These are phyloP conservation scores for Eucalyptus grandis DNA, from an alignment of 345 rosid genomes.

Conservation along the genomic window DNA sequence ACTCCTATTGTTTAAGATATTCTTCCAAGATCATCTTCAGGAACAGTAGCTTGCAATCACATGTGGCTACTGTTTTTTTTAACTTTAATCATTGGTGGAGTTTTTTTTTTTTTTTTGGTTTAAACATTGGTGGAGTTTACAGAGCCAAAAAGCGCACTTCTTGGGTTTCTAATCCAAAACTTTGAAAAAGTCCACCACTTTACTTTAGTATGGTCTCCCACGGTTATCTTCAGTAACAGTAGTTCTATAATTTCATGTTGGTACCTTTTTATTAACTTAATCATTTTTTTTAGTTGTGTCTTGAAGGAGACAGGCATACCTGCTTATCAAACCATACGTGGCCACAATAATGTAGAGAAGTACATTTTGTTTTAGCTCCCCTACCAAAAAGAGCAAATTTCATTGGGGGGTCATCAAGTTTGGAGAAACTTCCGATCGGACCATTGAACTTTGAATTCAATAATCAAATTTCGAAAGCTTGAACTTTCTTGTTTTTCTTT, in stretches of 20 bases:
- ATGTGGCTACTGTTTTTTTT: background rate
- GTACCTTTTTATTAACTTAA: background rate
- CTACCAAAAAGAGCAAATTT: background rate
- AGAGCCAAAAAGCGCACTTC: background rate
- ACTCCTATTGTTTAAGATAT: background rate
- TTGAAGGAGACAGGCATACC: background rate
- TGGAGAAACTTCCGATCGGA: background rate
- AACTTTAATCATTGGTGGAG: background rate
- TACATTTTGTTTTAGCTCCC: background rate
- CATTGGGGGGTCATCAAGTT: background rate
- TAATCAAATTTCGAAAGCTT: background rate
- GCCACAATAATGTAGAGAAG: background rate
- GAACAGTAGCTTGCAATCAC: background rate
- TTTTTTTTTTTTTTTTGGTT: too few species aligned
- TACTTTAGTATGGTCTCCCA: background rate
- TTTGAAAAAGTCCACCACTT: background rate
- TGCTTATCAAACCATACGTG: background rate
- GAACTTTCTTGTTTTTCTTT: background rate
- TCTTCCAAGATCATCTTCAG: background rate
- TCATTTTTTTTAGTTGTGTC: background rate
- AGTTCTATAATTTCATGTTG: background rate
- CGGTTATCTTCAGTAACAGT: background rate
- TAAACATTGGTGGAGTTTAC: background rate
- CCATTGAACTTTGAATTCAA: background rate
- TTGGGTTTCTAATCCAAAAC: background rate